Conservation (phyloP, 129 eudicot species). For the Arctium lappa region DNA sequence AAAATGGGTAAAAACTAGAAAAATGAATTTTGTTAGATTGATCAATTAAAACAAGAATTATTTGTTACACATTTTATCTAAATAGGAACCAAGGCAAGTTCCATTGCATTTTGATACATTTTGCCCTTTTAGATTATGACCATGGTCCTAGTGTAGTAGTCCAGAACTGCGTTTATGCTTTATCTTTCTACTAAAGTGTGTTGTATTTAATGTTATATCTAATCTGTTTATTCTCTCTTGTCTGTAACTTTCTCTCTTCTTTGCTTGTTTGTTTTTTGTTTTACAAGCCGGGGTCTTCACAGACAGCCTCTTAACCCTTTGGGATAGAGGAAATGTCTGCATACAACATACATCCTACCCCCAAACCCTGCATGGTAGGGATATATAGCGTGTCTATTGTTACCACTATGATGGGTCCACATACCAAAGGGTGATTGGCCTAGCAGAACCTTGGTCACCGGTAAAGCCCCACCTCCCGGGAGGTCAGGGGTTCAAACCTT, state of each 20-base stretch:
- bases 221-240: background rate
- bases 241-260: background rate
- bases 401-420: background rate
- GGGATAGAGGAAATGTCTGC: background rate
- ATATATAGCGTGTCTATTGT: background rate
- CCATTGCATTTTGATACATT: background rate
- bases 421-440: no score
- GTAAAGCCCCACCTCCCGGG: no score
- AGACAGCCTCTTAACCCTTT: background rate
- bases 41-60: no score
- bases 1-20: background rate
- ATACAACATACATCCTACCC: background rate
- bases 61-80: background rate
- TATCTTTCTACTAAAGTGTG: background rate
- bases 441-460: no score
- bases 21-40: background rate
- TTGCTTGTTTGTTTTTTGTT: no score
- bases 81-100: background rate
- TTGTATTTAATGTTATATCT: background rate
- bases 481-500: no score
- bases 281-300: background rate
- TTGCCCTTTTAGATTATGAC: background rate
- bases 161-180: background rate
- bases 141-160: background rate
- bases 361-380: background rate